A percentile compares a stretch with the other conserved stretches of the same genome.
Evolutionary conservation across 371 early-diverging fungal species (phyloP).

Genomic region (Lichtheimia ornata): DNA sequence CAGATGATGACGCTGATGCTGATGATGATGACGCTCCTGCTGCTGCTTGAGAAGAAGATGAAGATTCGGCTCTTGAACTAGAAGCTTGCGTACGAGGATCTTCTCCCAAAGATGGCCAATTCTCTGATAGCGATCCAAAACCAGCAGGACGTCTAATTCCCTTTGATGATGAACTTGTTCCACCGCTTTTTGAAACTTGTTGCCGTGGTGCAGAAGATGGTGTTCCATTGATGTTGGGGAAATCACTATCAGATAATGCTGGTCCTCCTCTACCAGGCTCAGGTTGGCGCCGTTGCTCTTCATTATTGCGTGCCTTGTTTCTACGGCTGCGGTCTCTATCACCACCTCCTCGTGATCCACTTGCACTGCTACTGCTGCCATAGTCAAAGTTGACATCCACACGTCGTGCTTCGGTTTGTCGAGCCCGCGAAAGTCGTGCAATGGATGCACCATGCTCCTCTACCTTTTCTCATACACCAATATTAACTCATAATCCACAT

Average conservation of each 20-base stretch:
- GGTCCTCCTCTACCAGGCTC: background rate
- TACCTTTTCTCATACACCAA: constrained; percentile 11
- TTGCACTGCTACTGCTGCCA: constrained; percentile 26
- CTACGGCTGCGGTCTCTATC: constrained; percentile 14
- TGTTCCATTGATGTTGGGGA: constrained; percentile 31
- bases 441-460: constrained; percentile 50
- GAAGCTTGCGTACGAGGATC: constrained; percentile 2
- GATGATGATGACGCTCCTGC: background rate
- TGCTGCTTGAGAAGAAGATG: constrained; percentile 1
- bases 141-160: constrained; percentile 30
- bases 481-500: background rate
- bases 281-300: constrained; percentile 7
- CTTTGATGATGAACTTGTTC: constrained; percentile 13
- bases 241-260: constrained; percentile 18
- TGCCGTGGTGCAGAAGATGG: constrained; percentile 5
- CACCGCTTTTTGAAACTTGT: constrained; percentile 15
- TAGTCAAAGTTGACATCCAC: constrained; percentile 64
- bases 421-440: constrained; percentile 31
- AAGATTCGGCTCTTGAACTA: constrained; percentile 3
- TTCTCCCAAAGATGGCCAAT: constrained; percentile 26
- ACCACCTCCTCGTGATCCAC: constrained; percentile 17
- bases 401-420: constrained; percentile 46
- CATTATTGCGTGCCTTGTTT: constrained; percentile 11
- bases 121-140: constrained; percentile 29
- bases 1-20: background rate